phyloP scores from a whole-genome alignment of 2,329 filamentous ascomycete species.

The Fusarium sp. region DNA sequence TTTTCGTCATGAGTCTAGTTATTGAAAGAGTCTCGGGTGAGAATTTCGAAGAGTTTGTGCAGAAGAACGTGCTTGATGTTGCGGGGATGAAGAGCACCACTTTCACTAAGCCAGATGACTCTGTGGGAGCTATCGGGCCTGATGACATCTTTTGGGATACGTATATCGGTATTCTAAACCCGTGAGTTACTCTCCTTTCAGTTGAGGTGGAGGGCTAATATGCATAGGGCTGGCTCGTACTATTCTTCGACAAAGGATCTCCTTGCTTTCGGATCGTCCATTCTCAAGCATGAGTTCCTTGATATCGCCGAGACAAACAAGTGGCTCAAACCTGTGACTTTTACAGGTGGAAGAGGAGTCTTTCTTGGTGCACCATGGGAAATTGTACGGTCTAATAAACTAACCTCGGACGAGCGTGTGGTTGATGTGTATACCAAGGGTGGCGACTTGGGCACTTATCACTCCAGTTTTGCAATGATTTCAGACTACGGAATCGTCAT shows the following conservation, averaged over 20 bases:
- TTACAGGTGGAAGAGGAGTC: not conserved
- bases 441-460: constrained; percentile 11
- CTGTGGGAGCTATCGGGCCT: constrained; percentile 9
- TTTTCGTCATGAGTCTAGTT: constrained; percentile 2
- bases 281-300: constrained; percentile 11
- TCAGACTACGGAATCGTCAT: constrained; percentile 18
- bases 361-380: constrained; percentile 18
- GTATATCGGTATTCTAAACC: constrained; percentile 7
- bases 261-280: constrained; percentile 12
- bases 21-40: constrained; percentile 16
- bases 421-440: constrained; percentile 22
- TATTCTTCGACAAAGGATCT: constrained; percentile 24
- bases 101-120: constrained; percentile 19
- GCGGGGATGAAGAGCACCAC: constrained; percentile 23
- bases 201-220: not conserved
- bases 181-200: not conserved
- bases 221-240: constrained; percentile 12
- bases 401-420: constrained; percentile 9
- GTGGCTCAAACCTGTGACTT: constrained; percentile 17
- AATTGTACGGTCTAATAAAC: constrained; percentile 21
- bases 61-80: constrained; percentile 16
- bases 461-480: constrained; percentile 8
- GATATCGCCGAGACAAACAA: not conserved
- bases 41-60: not conserved
- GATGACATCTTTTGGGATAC: constrained; percentile 14